Percentiles rank a stretch among this genome's conserved stretches.
Conservation (phyloP, 1,284 basidiomycete genomes). For the Phaffia rhodozyma region DNA sequence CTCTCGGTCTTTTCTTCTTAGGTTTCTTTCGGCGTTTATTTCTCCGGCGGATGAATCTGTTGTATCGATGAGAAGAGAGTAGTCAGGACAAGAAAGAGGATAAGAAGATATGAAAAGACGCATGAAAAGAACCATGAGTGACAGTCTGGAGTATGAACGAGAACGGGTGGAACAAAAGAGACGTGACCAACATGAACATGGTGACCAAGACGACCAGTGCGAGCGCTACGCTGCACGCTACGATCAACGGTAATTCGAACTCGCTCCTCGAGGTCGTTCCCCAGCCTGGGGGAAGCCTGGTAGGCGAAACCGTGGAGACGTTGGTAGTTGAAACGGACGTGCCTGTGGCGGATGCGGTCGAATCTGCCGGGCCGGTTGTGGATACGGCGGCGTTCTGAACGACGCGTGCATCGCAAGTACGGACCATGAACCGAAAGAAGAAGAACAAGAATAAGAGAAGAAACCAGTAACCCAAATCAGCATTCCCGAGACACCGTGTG, state of each 20-base stretch:
- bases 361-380: background rate
- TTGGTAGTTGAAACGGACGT: background rate
- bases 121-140: no score
- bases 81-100: no score
- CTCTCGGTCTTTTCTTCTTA: no score
- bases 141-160: no score
- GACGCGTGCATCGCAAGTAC: background rate
- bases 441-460: no score
- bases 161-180: background rate
- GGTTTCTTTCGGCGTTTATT: no score
- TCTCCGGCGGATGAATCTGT: no score
- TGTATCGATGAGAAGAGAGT: no score
- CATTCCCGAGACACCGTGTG: no score
- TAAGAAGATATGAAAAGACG: no score
- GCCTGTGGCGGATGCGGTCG: background rate
- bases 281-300: conserved; percentile 11
- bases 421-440: no score
- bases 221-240: conserved; percentile 9
- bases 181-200: conserved; percentile 5
- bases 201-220: conserved; percentile 4
- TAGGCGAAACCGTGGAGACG: background rate
- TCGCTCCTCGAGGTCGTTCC: conserved; percentile 1
- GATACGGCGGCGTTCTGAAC: background rate
- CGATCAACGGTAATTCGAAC: conserved; percentile 13
- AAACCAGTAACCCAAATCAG: no score